Evolutionary conservation across 2,329 filamentous ascomycete genomes (phyloP).

Genomic region (Pseudopyricularia javanii): DNA sequence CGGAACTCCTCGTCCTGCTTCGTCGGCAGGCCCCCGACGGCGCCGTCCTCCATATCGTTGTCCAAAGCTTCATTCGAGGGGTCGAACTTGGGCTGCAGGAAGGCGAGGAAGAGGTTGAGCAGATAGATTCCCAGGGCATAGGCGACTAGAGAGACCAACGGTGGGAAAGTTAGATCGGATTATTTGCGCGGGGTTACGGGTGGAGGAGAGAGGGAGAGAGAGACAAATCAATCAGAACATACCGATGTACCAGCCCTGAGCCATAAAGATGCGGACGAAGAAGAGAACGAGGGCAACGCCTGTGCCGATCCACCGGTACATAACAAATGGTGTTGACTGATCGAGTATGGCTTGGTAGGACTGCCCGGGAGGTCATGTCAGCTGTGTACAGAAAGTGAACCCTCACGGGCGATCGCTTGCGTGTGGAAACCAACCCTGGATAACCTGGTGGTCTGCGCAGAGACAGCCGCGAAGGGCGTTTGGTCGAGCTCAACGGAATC

Average conservation of each 20-base stretch:
- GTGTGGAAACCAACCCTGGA: slow-evolving; percentile 49
- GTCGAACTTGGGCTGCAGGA: slow-evolving; percentile 97
- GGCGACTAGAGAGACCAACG: slow-evolving; percentile 50
- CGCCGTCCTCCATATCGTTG: slow-evolving; percentile 91
- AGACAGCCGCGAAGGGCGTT: slow-evolving; percentile 85
- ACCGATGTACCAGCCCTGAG: slow-evolving; percentile 99
- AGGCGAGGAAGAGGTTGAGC: slow-evolving; percentile 96
- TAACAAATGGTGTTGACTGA: slow-evolving; percentile 77
- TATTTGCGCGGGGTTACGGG: slow-evolving; percentile 3
- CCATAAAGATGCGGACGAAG: slow-evolving; percentile 77
- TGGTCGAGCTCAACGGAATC: slow-evolving; percentile 77
- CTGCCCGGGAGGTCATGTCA: slow-evolving; percentile 30
- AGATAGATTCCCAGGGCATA: slow-evolving; percentile 98
- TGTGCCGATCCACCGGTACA: slow-evolving; percentile 88
- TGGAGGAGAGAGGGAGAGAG: not conserved
- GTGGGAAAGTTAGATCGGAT: not conserved
- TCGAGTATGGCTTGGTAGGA: slow-evolving; percentile 92
- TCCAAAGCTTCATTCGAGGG: slow-evolving; percentile 84
- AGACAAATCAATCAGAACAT: too few species aligned
- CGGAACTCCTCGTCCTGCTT: slow-evolving; percentile 97
- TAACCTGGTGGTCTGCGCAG: slow-evolving; percentile 67
- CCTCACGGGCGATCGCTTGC: not conserved
- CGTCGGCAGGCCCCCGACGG: slow-evolving; percentile 70
- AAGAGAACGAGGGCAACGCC: slow-evolving; percentile 64
- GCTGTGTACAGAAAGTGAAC: not conserved